Conservation (phyloP, 2,329 filamentous ascomycete genomes). For the Cercospora citrullina region DNA sequence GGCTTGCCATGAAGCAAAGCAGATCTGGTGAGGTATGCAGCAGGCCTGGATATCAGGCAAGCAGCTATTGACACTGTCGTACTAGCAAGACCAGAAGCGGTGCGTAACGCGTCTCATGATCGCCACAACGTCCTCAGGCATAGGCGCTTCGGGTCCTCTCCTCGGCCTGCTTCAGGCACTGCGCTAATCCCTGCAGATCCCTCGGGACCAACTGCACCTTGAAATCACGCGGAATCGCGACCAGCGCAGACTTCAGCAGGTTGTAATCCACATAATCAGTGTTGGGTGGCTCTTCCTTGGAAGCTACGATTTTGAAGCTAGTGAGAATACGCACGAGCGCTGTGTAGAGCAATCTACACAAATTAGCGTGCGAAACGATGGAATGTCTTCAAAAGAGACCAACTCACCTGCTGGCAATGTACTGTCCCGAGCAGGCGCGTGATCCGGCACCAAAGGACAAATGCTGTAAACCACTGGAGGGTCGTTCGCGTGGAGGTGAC, state of each 20-base stretch:
- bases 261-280: constrained; percentile 65
- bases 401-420: constrained; percentile 47
- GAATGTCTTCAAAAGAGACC: neutral
- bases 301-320: constrained; percentile 53
- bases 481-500: constrained; percentile 40
- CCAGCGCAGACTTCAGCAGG: constrained; percentile 59
- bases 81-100: neutral
- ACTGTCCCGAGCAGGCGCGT: constrained; percentile 54
- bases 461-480: constrained; percentile 41
- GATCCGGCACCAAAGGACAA: constrained; percentile 56
- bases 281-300: constrained; percentile 54
- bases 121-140: neutral
- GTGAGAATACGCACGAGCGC: constrained; percentile 53
- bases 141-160: constrained; percentile 41
- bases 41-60: neutral
- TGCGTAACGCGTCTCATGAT: neutral
- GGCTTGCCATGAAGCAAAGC: neutral
- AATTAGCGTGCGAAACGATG: constrained; percentile 10
- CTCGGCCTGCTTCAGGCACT: constrained; percentile 48
- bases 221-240: constrained; percentile 61
- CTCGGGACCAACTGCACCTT: constrained; percentile 58
- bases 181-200: constrained; percentile 42
- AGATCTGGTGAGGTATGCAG: neutral
- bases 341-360: constrained; percentile 48
- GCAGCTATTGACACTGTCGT: neutral